These are phyloP conservation scores for Irpex lacteus DNA, from an alignment of 1,284 basidiomycete genomes.

Conservation along the genomic window DNA sequence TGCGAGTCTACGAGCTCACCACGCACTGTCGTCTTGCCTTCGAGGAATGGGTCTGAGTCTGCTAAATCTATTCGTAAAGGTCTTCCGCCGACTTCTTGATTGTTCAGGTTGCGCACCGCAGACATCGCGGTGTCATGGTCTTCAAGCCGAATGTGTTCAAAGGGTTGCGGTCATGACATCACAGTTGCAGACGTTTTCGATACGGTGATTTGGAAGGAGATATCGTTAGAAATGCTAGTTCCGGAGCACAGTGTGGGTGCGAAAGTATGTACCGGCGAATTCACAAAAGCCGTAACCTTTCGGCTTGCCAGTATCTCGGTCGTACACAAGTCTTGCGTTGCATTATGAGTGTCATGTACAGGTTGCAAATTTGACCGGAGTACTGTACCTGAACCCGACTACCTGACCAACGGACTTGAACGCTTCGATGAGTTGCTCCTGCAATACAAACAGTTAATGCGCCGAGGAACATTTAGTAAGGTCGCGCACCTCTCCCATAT, in stretches of 20 bases:
- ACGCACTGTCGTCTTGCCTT: conserved; percentile 51
- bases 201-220: conserved; percentile 11
- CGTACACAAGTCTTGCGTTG: conserved; percentile 81
- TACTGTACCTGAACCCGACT: conserved; percentile 73
- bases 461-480: neutral
- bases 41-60: conserved; percentile 47
- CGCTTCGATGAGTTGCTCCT: conserved; percentile 80
- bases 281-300: conserved; percentile 98
- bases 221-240: neutral
- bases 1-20: conserved; percentile 64
- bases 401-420: conserved; percentile 88
- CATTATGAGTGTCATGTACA: conserved; percentile 1
- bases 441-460: neutral
- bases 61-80: conserved; percentile 71
- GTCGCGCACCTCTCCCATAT: conserved; percentile 68
- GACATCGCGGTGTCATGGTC: conserved; percentile 90
- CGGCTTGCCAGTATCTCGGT: conserved; percentile 92
- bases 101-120: conserved; percentile 77
- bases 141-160: conserved; percentile 27
- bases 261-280: conserved; percentile 77
- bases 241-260: conserved; percentile 21
- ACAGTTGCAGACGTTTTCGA: too few species aligned
- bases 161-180: too few species aligned
- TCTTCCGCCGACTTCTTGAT: conserved; percentile 67
- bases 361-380: neutral